Base-by-base conservation (phyloP, 192 early-diverging fungal species). In the Glomus cerebriforme region DNA sequence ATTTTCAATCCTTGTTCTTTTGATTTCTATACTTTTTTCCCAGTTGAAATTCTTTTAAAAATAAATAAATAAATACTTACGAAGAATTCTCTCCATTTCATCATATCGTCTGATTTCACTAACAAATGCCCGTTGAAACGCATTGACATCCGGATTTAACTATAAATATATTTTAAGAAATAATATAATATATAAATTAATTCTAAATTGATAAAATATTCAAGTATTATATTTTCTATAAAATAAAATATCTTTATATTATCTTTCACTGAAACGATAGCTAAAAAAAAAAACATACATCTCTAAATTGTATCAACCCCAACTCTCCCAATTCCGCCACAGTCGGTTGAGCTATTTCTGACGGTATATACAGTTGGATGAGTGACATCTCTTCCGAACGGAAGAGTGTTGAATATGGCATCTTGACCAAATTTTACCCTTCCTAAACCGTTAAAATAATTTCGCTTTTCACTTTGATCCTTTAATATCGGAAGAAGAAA, bases 101-200 rank as follows among this genome's bases (percentile, higher is more conserved):
- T 99, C 96, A 35, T 97, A 89, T 54, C 96, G 92, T 79, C 96
- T 91, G 81, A 99, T 97, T 83, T 98, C 95, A 72, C 87, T 92
- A 27, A 98, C 98, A 85, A 96, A 98, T 26, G 95, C 91, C 24
- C 97, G 92, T 85, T 99, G 97, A 81, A 99, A 99, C 13, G 96
- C 96, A 82, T 96, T 98, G 31, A 96, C 94, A 37, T 95, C 92
- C 31, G 92, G 87, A 85, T 99, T 99, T 70, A 98, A 87, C 95
- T 96, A 75, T 63, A 39, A 13, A 75, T 8, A 29, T 27, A 59
- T 19, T 12, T 34, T 59, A 73, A 73, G 34, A 76, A 26, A 54
- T 72, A 49, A 39, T 39, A n/a, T 29, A 27, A 47, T 15, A 24
- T 47, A 47, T 49, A 47, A 54, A 49, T 17, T 17, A 15, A 3